Conservation (phyloP, 208 protist species). For the Trypanosoma melophagium region DNA sequence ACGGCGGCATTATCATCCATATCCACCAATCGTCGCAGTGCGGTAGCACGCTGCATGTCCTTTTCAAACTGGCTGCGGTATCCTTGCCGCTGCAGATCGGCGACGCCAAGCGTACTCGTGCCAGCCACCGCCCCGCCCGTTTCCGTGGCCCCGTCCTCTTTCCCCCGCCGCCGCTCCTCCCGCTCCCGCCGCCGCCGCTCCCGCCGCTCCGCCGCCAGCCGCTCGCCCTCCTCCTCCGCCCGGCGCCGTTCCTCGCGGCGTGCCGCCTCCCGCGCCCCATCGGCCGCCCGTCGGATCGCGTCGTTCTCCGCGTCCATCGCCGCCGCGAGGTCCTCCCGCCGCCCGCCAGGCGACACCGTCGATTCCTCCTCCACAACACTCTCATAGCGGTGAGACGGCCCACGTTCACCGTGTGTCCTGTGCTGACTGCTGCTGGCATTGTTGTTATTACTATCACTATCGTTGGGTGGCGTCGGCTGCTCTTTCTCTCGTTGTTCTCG, state of each 20-base stretch:
- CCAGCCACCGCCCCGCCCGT: constrained; percentile 8
- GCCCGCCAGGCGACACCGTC: background rate
- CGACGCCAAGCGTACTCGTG: constrained; percentile 26
- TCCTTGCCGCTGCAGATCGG: constrained; percentile 67
- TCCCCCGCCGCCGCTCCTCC: constrained; percentile 36
- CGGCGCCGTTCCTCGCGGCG: constrained; percentile 25
- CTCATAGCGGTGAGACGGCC: too few species aligned
- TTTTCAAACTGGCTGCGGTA: constrained; percentile 79
- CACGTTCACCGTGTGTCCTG: background rate
- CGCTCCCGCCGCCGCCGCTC: constrained; percentile 41
- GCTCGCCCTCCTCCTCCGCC: constrained; percentile 28
- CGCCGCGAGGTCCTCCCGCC: constrained; percentile 32
- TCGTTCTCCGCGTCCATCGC: constrained; percentile 58
- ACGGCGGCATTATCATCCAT: constrained; percentile 67
- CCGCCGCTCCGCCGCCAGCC: constrained; percentile 34
- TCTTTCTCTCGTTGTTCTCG: constrained; percentile 3
- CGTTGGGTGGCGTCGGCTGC: background rate
- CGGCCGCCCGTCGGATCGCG: constrained; percentile 18
- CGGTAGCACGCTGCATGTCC: constrained; percentile 65
- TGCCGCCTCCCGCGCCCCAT: constrained; percentile 14
- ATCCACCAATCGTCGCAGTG: constrained; percentile 78
- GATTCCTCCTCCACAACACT: too few species aligned
- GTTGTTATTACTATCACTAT: background rate
- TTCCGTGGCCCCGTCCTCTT: constrained; percentile 1
- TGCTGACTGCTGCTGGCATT: too few species aligned